Evolutionary conservation across 2,329 filamentous ascomycete species (phyloP), one percentile per base, ranked within the genome.

Genomic region (Pezicula carpinea): DNA sequence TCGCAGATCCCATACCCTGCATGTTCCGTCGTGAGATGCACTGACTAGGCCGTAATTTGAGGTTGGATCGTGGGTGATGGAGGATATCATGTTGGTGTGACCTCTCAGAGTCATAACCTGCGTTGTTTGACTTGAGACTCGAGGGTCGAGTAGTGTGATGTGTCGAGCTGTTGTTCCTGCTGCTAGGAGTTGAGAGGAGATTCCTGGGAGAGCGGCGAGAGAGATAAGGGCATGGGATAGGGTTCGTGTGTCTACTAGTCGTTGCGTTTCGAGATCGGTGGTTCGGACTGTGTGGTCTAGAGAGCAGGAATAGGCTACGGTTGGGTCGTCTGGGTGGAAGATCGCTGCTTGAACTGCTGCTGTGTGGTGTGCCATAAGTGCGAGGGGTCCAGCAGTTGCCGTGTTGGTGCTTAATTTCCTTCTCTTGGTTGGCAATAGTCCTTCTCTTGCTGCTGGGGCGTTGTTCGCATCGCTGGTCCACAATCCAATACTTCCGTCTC

Each of bases 221-320:
- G 85, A 90, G 51, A 95, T 79, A 6, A 99, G 77, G 1, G 90
- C 82, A 66, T 96, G 87, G 47, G 88, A 82, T 0, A 90, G 93
- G 1, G 87, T 87, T 47, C 93, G 77, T 4, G 88, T 89, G 62
- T 89, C 88, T 35, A 97, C 89, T 49, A 88, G 79, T 22, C 75
- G 73, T 46, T 80, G 76, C 1, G 92, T 96, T 0, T 90, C 84
- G 39, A 99, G 77, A 71, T 99, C 93, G 71, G 95, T 87, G 0
- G 93, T 97, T 54, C 85, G 85, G 57, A 97, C 74, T 1, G 87
- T 87, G 73, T 96, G 91, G 71, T 99, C 95, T 71, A 88, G 87
- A 15, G 90, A 95, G 18, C 84, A 82, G 1, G 89, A 92, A 74
- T 99, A 97, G 39, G 87, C 92, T 34, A 96, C 89, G 13, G 89